Evolutionary conservation across 176 grass and related monocot genomes (phyloP), one percentile per base, ranked within the genome.

Genomic region (Rhynchospora tenuis): DNA sequence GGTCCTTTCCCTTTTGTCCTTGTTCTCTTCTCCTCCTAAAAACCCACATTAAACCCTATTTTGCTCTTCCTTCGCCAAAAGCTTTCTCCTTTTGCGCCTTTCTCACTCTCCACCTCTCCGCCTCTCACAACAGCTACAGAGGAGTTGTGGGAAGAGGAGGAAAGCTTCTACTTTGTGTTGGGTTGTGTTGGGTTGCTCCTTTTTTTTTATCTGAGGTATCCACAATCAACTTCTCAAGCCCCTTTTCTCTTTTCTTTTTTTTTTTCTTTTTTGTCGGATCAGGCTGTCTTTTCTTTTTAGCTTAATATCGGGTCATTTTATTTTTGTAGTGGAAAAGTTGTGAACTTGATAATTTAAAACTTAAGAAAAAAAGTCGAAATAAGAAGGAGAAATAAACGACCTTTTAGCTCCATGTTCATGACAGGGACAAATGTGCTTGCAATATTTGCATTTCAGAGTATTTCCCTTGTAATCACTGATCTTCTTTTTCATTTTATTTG

Each of bases 21-120:
- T 58, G 62, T 81, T 59, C 65, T 71, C 77, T 6, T 71, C 57
- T 27, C 57, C 74, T 24, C 17, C 33, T 80, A 48, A 69, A 91
- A 87, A 12, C 73, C 6, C 73, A 16, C 73, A 55, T 38, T 56
- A 77, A 77, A 77, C 73, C 73, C 73, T 55, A 55, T 77, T 62
- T 62, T 10, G 42, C 8, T 70, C 26, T 70, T 31, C 13, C 26
- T 43, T 75, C 9, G 24, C 46, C 13, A 33, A 77, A 77, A 77
- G 73, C 46, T 77, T 77, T 50, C 11, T 47, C 66, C 55, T 43
- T 52, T 59, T 57, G 33, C 11, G 33, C 23, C 79, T 50, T 83
- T 86, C 76, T 42, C 19, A 64, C 80, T 47, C 38, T 19, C 44
- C 19, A 9, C 22, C 70, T 84, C 29, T 52, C 55, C 59, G 33